These are phyloP conservation scores for Geosmithia flava DNA, from an alignment of 2,329 filamentous ascomycete species.

Conservation along the genomic window DNA sequence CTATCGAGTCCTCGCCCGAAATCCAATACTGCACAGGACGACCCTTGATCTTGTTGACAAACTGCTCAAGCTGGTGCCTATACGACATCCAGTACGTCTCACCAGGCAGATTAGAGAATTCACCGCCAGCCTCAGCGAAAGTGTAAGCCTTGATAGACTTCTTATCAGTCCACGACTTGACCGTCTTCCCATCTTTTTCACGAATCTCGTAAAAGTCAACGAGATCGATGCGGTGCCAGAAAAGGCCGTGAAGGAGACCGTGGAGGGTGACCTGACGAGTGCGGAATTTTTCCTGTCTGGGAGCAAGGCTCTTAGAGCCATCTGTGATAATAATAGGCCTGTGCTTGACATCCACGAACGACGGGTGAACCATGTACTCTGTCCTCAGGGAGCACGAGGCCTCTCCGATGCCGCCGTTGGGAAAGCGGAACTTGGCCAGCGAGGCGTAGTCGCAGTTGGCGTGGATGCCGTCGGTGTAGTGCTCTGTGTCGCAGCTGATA, in stretches of 20 bases:
- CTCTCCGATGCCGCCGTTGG: constrained; percentile 21
- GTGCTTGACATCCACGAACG: constrained; percentile 12
- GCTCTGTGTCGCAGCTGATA: constrained; percentile 12
- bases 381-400: constrained; percentile 13
- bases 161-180: constrained; percentile 11
- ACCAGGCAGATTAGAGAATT: constrained; percentile 13
- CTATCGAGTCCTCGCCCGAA: constrained; percentile 25
- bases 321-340: constrained; percentile 4
- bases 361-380: constrained; percentile 6
- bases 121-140: constrained; percentile 16
- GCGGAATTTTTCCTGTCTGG: constrained; percentile 10
- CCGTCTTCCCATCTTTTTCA: constrained; percentile 6
- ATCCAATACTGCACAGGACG: constrained; percentile 25
- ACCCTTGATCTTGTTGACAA: constrained; percentile 30
- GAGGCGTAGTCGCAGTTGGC: constrained; percentile 20
- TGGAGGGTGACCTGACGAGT: constrained; percentile 14
- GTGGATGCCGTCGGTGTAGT: constrained; percentile 13
- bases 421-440: constrained; percentile 23
- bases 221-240: constrained; percentile 22
- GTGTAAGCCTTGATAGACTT: constrained; percentile 21
- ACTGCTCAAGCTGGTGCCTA: constrained; percentile 33
- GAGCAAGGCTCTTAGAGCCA: constrained; percentile 5
- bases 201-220: constrained; percentile 19
- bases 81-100: constrained; percentile 29
- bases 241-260: constrained; percentile 11